Percentiles rank a stretch among this genome's conserved stretches.
Conservation (phyloP, 352 stramenopile genomes). For the Phytophthora fragariaefolia region DNA sequence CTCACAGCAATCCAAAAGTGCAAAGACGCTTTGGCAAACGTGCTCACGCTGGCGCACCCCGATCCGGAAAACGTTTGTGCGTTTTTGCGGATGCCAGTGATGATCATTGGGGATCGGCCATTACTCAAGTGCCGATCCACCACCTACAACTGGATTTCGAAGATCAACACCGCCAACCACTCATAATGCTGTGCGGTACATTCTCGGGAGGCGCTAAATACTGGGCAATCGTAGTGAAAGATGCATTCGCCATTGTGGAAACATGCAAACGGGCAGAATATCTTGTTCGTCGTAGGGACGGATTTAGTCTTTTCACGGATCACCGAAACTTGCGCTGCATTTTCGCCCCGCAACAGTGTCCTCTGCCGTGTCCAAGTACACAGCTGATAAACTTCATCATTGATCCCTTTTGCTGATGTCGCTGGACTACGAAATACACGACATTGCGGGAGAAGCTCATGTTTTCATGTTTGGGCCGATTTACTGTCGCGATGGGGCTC, state of each 20-base stretch:
- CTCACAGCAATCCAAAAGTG: not conserved
- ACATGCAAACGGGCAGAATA: conserved; percentile 7
- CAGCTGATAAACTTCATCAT: conserved; percentile 18
- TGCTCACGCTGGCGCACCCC: conserved; percentile 5
- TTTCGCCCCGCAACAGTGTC: too few species aligned
- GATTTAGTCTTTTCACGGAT: conserved; percentile 25
- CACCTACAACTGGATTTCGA: too few species aligned
- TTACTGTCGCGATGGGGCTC: conserved; percentile 9
- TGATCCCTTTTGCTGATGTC: conserved; percentile 12
- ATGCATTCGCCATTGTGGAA: too few species aligned
- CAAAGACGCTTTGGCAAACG: not conserved
- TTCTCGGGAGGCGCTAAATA: too few species aligned
- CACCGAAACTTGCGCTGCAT: conserved; percentile 23
- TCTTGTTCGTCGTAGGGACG: conserved; percentile 4
- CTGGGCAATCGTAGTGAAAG: too few species aligned
- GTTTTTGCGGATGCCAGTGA: conserved; percentile 6
- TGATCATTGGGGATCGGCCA: too few species aligned
- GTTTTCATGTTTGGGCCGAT: conserved; percentile 17
- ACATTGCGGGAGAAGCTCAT: conserved; percentile 6
- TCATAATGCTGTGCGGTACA: too few species aligned
- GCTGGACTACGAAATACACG: conserved; percentile 18
- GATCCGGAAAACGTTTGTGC: not conserved
- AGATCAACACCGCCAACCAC: too few species aligned
- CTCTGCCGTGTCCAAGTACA: too few species aligned
- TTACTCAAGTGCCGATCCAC: too few species aligned